Evolutionary conservation across 2,329 filamentous ascomycete species (phyloP).

Genomic region (Pseudogymnoascus sp.): DNA sequence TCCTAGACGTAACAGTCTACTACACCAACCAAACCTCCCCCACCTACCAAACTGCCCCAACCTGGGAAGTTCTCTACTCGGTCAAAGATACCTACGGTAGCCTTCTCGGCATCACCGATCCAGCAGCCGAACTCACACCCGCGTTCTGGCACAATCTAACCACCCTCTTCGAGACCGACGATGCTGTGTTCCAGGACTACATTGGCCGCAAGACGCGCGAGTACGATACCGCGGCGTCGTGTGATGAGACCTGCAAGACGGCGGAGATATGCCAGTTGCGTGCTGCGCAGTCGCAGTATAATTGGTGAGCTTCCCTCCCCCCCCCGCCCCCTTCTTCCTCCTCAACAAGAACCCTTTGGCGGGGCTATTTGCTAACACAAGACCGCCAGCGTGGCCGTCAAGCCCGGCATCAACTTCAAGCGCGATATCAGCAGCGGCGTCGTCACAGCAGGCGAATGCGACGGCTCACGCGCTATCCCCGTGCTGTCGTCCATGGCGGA

Average conservation of each 20-base stretch:
- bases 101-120: not conserved
- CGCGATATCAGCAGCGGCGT: not conserved
- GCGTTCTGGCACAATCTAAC: not conserved
- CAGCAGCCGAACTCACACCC: not conserved
- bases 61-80: conserved; percentile 25
- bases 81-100: conserved; percentile 24
- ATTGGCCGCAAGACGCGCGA: not conserved
- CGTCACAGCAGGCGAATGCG: conserved; percentile 14
- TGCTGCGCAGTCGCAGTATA: not conserved
- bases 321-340: not conserved
- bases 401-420: conserved; percentile 16
- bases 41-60: conserved; percentile 24
- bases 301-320: not conserved
- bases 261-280: not conserved
- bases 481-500: conserved; percentile 13
- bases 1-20: conserved; percentile 28
- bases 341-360: not conserved
- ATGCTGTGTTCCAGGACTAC: not conserved
- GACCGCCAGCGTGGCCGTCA: conserved; percentile 11
- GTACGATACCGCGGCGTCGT: not conserved
- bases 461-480: conserved; percentile 14
- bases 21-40: conserved; percentile 23
- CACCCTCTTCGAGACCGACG: not conserved
- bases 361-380: not conserved
- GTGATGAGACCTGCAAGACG: not conserved